Evolutionary conservation across 345 rosid species (phyloP).

Genomic region (Ceriops zippeliana): DNA sequence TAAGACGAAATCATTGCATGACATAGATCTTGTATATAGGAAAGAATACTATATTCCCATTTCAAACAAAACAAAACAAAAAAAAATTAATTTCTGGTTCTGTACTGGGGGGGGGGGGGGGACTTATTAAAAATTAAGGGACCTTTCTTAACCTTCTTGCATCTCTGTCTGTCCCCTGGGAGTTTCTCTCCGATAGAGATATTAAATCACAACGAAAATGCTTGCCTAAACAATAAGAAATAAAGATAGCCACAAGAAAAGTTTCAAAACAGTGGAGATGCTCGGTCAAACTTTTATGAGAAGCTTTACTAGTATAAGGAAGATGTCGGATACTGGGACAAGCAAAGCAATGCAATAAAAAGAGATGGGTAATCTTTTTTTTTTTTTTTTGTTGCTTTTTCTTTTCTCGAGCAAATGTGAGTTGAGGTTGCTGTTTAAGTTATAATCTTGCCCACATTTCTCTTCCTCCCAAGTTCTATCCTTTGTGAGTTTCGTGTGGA

Average conservation of each 20-base stretch:
- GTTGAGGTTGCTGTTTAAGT: conserved; percentile 14
- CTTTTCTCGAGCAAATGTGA: too few relatives aligned
- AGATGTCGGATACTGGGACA: conserved; percentile 31
- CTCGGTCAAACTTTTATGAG: conserved; percentile 35
- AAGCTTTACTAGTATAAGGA: conserved; percentile 29
- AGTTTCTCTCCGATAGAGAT: conserved; percentile 16
- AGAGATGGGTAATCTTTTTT: conserved; percentile 14
- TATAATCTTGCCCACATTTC: conserved; percentile 13
- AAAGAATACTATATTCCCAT: conserved; percentile 17
- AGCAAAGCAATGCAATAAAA: conserved; percentile 18
- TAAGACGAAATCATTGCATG: conserved; percentile 37
- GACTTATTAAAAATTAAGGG: conserved; percentile 5
- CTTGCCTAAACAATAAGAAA: background rate
- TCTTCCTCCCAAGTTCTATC: background rate
- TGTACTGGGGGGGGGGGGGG: too few relatives aligned
- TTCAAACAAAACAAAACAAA: too few relatives aligned
- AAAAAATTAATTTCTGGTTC: too few relatives aligned
- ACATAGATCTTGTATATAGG: conserved; percentile 32
- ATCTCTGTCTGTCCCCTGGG: conserved; percentile 23
- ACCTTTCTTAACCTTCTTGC: conserved; percentile 28
- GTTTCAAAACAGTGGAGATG: conserved; percentile 14
- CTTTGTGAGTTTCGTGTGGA: conserved; percentile 5
- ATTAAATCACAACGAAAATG: conserved; percentile 16
- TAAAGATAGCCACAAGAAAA: conserved; percentile 11
- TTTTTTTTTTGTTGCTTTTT: too few relatives aligned